These are phyloP conservation scores for Liquidambar formosana DNA, from an alignment of 164 flowering plant species.

Conservation along the genomic window DNA sequence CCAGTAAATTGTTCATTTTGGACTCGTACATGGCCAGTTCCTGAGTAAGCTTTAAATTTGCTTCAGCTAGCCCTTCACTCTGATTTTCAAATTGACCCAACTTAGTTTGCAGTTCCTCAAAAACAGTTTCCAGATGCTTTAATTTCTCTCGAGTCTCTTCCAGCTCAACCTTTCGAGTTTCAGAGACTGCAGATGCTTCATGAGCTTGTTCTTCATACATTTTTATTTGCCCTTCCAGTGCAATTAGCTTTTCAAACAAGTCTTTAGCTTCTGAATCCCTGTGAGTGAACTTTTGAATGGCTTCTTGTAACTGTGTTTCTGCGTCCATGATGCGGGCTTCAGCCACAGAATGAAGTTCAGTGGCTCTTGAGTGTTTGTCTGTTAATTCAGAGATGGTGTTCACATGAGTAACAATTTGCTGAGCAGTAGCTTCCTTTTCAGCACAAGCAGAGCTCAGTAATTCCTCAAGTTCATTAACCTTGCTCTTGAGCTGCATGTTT, in stretches of 20 bases:
- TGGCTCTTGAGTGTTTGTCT: conserved; percentile 55
- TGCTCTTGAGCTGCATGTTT: conserved; percentile 59
- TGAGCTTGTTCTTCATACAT: conserved; percentile 44
- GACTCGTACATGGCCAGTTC: conserved; percentile 57
- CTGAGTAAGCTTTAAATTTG: conserved; percentile 64
- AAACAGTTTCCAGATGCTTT: conserved; percentile 44
- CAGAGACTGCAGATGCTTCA: conserved; percentile 45
- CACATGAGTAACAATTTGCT: conserved; percentile 56
- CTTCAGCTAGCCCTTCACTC: conserved; percentile 58
- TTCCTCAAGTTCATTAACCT: conserved; percentile 67
- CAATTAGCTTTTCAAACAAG: conserved; percentile 51
- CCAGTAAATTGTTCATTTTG: conserved; percentile 51
- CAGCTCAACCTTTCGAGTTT: conserved; percentile 50
- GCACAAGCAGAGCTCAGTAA: conserved; percentile 39
- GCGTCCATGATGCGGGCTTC: conserved; percentile 45
- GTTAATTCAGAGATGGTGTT: conserved; percentile 54
- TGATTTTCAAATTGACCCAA: conserved; percentile 45
- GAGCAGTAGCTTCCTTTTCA: conserved; percentile 57
- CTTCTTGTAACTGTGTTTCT: conserved; percentile 50
- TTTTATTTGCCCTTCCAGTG: conserved; percentile 44
- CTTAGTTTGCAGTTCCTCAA: conserved; percentile 54
- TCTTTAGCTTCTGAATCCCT: conserved; percentile 58
- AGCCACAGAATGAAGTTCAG: conserved; percentile 44
- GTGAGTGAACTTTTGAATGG: conserved; percentile 33
- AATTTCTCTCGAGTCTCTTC: conserved; percentile 56